Evolutionary conservation across 1,284 basidiomycete species (phyloP).

Genomic region (Trichosporon sp.): DNA sequence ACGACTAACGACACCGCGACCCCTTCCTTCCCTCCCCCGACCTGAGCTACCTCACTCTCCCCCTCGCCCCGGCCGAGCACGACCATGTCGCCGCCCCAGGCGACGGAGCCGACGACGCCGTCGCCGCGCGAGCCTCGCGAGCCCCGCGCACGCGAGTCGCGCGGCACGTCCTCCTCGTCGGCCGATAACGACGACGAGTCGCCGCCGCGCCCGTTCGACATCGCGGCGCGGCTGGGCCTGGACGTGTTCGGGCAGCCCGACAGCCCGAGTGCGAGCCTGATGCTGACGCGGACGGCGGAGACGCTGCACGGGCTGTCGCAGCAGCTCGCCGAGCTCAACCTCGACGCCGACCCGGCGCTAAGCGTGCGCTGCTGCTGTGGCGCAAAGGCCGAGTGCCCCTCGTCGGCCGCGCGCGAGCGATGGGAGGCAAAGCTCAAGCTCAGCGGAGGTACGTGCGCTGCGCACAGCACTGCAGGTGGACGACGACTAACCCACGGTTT

Average conservation of each 20-base stretch:
- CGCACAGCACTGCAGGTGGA: neutral
- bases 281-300: slow-evolving; percentile 37
- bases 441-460: slow-evolving; percentile 65
- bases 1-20: neutral
- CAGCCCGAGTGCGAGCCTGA: slow-evolving; percentile 32
- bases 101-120: neutral
- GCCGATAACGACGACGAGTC: neutral
- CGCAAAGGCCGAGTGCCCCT: slow-evolving; percentile 23
- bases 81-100: neutral
- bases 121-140: neutral
- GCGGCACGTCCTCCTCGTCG: neutral
- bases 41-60: neutral
- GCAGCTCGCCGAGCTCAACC: slow-evolving; percentile 33
- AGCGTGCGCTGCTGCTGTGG: slow-evolving; percentile 29
- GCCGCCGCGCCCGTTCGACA: neutral
- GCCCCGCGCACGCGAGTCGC: neutral
- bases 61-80: neutral
- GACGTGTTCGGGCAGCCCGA: slow-evolving; percentile 11
- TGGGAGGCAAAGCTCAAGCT: slow-evolving; percentile 70
- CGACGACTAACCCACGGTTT: slow-evolving; percentile 8
- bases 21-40: neutral
- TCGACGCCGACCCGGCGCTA: slow-evolving; percentile 15
- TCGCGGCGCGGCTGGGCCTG: neutral
- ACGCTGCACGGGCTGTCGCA: slow-evolving; percentile 39
- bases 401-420: slow-evolving; percentile 60